These are phyloP conservation scores for Pisolithus marmoratus DNA, from an alignment of 768 basidiomycete species.

Conservation along the genomic window DNA sequence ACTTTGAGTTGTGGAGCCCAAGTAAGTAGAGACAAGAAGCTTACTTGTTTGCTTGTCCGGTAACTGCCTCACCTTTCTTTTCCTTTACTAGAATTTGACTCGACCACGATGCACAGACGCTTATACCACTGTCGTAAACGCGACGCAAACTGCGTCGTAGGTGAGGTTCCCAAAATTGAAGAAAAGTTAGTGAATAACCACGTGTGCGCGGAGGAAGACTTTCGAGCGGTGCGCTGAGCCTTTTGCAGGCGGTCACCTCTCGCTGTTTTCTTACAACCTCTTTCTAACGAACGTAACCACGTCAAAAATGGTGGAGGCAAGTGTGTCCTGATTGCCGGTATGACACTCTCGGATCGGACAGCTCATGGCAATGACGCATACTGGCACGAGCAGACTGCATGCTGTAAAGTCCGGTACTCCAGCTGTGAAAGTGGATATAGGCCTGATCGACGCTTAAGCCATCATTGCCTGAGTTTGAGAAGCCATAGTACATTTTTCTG, in stretches of 20 bases:
- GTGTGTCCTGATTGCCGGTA: slow-evolving; percentile 75
- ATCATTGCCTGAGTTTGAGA: slow-evolving; percentile 77
- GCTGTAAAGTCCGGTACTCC: slow-evolving; percentile 87
- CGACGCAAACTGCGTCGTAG: slow-evolving; percentile 78
- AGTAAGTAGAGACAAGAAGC: slow-evolving; percentile 78
- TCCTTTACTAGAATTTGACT: slow-evolving; percentile 1
- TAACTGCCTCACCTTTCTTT: slow-evolving; percentile 24
- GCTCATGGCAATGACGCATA: slow-evolving; percentile 64
- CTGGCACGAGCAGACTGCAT: slow-evolving; percentile 93
- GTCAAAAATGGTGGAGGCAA: slow-evolving; percentile 58
- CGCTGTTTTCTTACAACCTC: background rate
- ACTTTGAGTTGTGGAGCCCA: slow-evolving; percentile 97
- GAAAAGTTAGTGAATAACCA: slow-evolving; percentile 64
- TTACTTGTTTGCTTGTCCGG: slow-evolving; percentile 91
- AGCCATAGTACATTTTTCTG: slow-evolving; percentile 80
- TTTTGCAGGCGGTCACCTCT: slow-evolving; percentile 24
- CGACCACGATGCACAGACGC: slow-evolving; percentile 43
- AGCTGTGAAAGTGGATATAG: slow-evolving; percentile 75
- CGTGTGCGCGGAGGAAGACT: slow-evolving; percentile 67
- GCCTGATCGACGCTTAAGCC: slow-evolving; percentile 68
- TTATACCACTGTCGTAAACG: slow-evolving; percentile 89
- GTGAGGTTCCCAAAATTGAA: slow-evolving; percentile 50
- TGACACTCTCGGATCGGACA: slow-evolving; percentile 51
- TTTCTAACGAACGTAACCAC: slow-evolving; percentile 87
- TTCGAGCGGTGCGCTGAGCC: slow-evolving; percentile 79